Conservation (phyloP, 1,139 yeast species). For the Taphrina confusa region DNA sequence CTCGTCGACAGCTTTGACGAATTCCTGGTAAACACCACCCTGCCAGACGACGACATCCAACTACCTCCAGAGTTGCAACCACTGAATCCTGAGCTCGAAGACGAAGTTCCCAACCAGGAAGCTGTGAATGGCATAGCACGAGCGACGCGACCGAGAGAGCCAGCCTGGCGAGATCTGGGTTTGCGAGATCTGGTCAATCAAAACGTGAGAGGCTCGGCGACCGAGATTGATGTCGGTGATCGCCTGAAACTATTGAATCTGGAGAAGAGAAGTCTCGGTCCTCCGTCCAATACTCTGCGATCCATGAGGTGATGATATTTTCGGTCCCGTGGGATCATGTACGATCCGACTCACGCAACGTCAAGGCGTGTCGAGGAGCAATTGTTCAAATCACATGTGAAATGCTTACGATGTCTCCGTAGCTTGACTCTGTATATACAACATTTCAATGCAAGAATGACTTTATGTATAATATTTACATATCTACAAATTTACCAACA, state of each 20-base stretch:
- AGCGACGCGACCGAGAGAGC: slow-evolving; percentile 36
- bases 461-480: no score
- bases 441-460: no score
- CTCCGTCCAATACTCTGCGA: background rate
- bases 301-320: background rate
- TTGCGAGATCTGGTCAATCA: slow-evolving; percentile 10
- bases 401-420: no score
- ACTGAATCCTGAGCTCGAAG: slow-evolving; percentile 46
- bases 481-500: no score
- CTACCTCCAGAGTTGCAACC: slow-evolving; percentile 46
- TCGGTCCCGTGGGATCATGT: no score
- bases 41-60: slow-evolving; percentile 46
- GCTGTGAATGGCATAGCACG: slow-evolving; percentile 40
- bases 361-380: no score
- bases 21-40: slow-evolving; percentile 30
- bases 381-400: no score
- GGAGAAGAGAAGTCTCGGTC: slow-evolving; percentile 5
- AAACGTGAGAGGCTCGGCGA: background rate
- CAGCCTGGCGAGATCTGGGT: slow-evolving; percentile 37
- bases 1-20: slow-evolving; percentile 30
- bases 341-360: no score
- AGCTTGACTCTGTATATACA: no score
- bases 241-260: slow-evolving; percentile 9
- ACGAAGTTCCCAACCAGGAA: slow-evolving; percentile 45
- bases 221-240: slow-evolving; percentile 4